Evolutionary conservation across 805 yeast genomes (phyloP).

Genomic region (Starmerella bacillaris): DNA sequence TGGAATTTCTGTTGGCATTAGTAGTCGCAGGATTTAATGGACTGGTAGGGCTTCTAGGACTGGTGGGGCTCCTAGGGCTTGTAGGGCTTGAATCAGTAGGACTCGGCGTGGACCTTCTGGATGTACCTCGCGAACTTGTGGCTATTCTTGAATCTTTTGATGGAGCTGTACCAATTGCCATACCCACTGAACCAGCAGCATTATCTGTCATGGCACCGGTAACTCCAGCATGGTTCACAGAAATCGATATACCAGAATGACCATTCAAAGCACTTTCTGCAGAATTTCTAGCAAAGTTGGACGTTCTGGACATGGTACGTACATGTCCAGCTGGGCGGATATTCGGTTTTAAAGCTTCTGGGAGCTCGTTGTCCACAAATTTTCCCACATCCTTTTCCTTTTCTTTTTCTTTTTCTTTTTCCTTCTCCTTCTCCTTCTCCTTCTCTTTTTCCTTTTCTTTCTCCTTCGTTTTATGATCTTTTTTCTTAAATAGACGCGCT

Average conservation of each 20-base stretch:
- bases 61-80: neutral
- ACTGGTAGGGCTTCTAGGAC: neutral
- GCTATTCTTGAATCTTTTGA: too few relatives aligned
- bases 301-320: neutral
- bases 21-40: neutral
- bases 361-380: neutral
- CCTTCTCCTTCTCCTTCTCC: slow-evolving; percentile 3
- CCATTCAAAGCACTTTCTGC: too few relatives aligned
- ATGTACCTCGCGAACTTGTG: too few relatives aligned
- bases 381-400: neutral
- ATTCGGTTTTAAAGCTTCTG: too few relatives aligned
- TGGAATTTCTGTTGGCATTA: too few relatives aligned
- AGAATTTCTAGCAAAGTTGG: neutral
- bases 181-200: too few relatives aligned
- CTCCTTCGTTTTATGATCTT: slow-evolving; percentile 6
- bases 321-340: neutral
- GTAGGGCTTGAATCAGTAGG: neutral
- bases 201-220: neutral
- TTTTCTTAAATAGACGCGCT: slow-evolving; percentile 17
- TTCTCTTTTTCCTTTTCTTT: slow-evolving; percentile 4
- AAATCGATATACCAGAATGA: too few relatives aligned
- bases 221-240: too few relatives aligned
- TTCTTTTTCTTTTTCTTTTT: neutral
- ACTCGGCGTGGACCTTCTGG: too few relatives aligned
- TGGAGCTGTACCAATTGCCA: too few relatives aligned